Base-by-base conservation (phyloP, 768 basidiomycete species). In the Crucibulum laeve region DNA sequence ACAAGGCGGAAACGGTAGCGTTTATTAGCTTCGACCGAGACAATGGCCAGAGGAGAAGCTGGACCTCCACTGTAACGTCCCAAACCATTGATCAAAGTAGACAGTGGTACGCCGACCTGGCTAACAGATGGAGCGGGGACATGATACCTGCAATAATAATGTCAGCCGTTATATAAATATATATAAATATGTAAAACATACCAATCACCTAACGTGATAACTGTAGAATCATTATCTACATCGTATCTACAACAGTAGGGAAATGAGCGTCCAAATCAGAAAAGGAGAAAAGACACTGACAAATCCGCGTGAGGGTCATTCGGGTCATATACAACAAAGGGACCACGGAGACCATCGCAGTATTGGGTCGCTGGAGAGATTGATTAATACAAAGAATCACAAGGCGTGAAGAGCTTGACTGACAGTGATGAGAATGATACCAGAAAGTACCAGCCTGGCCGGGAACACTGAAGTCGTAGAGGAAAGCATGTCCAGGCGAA, bases 261-360 rank as follows among this genome's bases (percentile, higher is more conserved):
- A 25, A 13, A 17, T 30, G 7, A 19, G 15, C 11, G 7, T 42
- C 5, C n/a, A n/a, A 14, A 30, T 14, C 13, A 11, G 10, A 19
- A 42, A n/a, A 17, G n/a, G 11, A 26, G 32, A 13, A 13, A 11
- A 30, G 19, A 58, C 44, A 77, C 73, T 46, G 75, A 76, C 14
- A 74, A 43, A 8, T 52, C 13, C 1, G 43, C 51, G 42, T 61
- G 61, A 13, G 74, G 76, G 46, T 77, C 74, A 11, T 64, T 23
- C 14, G 69, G 68, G 53, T 74, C 69, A 32, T 70, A 67, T 7
- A 76, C 57, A 14, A 77, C 59, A n/a, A 76, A 21, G 4, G 66
- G 56, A 1, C 72, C 71, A 32, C 73, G 57, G 15, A 75, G 60
- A 0, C 74, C 73, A 47, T 78, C 73, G 43, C 77, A 77, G 46